Evolutionary conservation across 2,329 filamentous ascomycete genomes (phyloP), one percentile per base, ranked within the genome.

Genomic region (Aureobasidium zeae): DNA sequence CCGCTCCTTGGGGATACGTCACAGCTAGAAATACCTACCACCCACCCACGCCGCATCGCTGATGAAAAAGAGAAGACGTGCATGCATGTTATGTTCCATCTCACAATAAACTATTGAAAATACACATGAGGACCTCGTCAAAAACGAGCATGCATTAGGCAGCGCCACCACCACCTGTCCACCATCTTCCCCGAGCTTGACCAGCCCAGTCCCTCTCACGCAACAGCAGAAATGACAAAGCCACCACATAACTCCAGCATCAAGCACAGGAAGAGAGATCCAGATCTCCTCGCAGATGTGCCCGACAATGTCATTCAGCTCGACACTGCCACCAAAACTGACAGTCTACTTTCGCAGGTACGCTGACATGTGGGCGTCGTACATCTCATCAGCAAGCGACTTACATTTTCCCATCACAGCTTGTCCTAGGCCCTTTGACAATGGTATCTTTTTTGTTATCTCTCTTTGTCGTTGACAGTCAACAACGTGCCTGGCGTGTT

Each of bases 391-490:
- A 31, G 34, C 33, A 26, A 25, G 28, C 33, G 17, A 35, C 41
- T 36, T 37, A 36, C 32, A 30, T 4, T 9, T n/a, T n/a, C 15
- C n/a, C 15, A 13, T 37, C 21, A 36, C 16, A 62, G 57, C 49
- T 61, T 34, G 48, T 83, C 52, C 67, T 81, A 62, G 80, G 77
- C 0, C 79, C 81, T 6, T 52, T 83, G 49, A 69, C 77, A 50
- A 74, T 83, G 57, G 65, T 76, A 38, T 73, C 76, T 16, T 83
- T 83, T 61, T 58, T 85, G 30, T 33, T 83, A 50, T 83, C 79
- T 2, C 72, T 84, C 33, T 69, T 72, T 56, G 60, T 81, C 39
- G 70, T 83, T 31, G 79, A 83, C 63, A 63, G 71, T 38, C 68
- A 68, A 46, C 76, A 70, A 62, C 75, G 53, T 55, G 67, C 54